Percentiles rank a stretch among this genome's conserved stretches.
Conservation (phyloP, 75 land plant genomes). For the Sequoiadendron giganteum region DNA sequence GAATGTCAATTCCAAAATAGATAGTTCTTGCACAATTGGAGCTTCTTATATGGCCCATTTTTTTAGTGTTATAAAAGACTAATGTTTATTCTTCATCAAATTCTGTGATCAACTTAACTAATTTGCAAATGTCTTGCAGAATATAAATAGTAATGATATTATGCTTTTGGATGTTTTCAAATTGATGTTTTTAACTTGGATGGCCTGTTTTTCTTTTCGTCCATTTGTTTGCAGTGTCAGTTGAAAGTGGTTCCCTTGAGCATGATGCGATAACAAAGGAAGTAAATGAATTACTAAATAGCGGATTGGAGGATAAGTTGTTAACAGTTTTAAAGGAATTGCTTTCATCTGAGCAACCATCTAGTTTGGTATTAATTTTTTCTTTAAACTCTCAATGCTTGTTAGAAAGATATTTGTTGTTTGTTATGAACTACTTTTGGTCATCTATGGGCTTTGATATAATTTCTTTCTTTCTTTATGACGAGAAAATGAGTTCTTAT, state of each 20-base stretch:
- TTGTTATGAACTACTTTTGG: neutral
- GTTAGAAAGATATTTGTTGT: neutral
- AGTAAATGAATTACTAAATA: slow-evolving; percentile 50
- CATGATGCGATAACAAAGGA: slow-evolving; percentile 28
- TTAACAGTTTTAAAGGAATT: slow-evolving; percentile 39
- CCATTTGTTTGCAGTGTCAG: slow-evolving; percentile 30
- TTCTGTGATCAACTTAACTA: neutral
- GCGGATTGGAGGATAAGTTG: slow-evolving; percentile 60
- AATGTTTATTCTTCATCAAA: neutral
- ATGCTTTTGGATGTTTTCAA: neutral
- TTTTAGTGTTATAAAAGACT: neutral
- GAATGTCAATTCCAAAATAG: neutral
- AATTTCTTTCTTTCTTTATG: no score
- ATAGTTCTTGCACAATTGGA: neutral
- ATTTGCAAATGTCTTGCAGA: neutral
- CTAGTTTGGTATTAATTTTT: slow-evolving; percentile 47
- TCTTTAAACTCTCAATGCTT: neutral
- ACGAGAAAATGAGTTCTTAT: neutral
- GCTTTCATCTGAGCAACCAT: slow-evolving; percentile 45
- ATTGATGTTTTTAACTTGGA: neutral
- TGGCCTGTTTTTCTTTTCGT: neutral
- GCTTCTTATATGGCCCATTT: neutral
- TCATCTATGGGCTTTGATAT: no score
- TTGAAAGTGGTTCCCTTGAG: slow-evolving; percentile 23
- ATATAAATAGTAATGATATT: neutral